Evolutionary conservation across 169 alveolate species (phyloP), one percentile per base, ranked within the genome.

Genomic region (Plasmodium berghei): DNA sequence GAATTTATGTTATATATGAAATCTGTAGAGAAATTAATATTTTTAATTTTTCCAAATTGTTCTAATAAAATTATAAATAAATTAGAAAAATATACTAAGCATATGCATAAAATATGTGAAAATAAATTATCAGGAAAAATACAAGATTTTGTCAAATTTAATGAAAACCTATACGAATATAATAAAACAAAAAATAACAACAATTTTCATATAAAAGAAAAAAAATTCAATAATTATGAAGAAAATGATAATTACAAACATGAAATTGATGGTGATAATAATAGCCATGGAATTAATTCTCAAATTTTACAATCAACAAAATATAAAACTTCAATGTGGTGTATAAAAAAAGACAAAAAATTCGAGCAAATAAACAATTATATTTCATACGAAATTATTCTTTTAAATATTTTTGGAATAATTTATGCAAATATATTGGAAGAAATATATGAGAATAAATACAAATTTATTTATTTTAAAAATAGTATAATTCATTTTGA

Each of bases 1-100:
- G 87, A 86, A 26, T 86, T 86, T 64, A 18, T 24, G 26, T 28
- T 86, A 55, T 86, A 86, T 59, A 86, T 86, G 74, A 86, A 69
- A 42, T 71, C 86, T 18, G n/a, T 70, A 5, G 73, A 86, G 12
- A 34, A 73, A 26, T 34, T 86, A 6, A 16, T 86, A 2, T 71
- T 86, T 86, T 49, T 66, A 0, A 71, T 46, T 20, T 61, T 86
- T 3, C 24, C 72, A 8, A 61, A 66, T 22, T 14, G 34, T 26
- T 74, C 91, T 16, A 70, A 86, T 40, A 56, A 49, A 9, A 71
- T 83, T 46, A 69, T 83, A 34, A 58, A 63, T 9, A 86, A 86
- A 52, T 10, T 70, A n/a, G 58, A 69, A 9, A 34, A 22, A 28
- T 80, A 34, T 34, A 54, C 52, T 9, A 28, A 1, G 42, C 59